Percentiles rank a stretch among this genome's conserved stretches.
phyloP scores from a whole-genome alignment of 2,329 filamentous ascomycete species.

The Penicillium sp. region DNA sequence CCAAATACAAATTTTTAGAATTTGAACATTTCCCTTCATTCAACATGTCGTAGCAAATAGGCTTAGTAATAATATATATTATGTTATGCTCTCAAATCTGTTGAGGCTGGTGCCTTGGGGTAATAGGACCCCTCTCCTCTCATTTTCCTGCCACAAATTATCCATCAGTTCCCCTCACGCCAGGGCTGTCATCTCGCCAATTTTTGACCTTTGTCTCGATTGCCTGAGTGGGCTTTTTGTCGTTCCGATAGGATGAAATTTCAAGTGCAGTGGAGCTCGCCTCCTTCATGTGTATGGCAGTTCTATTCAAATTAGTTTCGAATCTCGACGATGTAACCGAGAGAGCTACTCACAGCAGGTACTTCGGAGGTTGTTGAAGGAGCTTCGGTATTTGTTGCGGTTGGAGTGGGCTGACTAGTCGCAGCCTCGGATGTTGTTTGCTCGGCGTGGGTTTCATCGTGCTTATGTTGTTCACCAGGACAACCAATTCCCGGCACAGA shows the following conservation, averaged over 20 bases:
- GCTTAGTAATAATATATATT: not conserved
- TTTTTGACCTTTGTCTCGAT: not conserved
- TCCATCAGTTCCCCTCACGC: not conserved
- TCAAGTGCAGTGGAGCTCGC: slow-evolving; percentile 40
- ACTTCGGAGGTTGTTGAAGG: slow-evolving; percentile 20
- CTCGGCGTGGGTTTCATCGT: slow-evolving; percentile 2
- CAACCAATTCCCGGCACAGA: slow-evolving; percentile 63
- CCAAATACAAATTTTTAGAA: not conserved
- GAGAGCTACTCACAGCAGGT: slow-evolving; percentile 25
- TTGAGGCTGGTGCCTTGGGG: not conserved
- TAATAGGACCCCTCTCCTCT: not conserved
- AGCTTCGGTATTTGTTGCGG: slow-evolving; percentile 10
- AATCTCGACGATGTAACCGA: not conserved
- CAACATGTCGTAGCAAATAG: not conserved
- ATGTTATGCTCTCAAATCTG: not conserved
- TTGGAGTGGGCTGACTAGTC: slow-evolving; percentile 12
- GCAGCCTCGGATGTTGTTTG: not conserved
- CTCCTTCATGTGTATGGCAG: slow-evolving; percentile 45
- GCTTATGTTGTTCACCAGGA: slow-evolving; percentile 42
- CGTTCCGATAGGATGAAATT: not conserved
- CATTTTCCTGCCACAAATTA: not conserved
- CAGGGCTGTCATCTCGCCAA: not conserved
- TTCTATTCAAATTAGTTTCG: slow-evolving; percentile 27
- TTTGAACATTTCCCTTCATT: not conserved
- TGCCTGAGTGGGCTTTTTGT: too few relatives aligned